Conservation (phyloP, 1,139 yeast species). For the Wickerhamomyces sp. region DNA sequence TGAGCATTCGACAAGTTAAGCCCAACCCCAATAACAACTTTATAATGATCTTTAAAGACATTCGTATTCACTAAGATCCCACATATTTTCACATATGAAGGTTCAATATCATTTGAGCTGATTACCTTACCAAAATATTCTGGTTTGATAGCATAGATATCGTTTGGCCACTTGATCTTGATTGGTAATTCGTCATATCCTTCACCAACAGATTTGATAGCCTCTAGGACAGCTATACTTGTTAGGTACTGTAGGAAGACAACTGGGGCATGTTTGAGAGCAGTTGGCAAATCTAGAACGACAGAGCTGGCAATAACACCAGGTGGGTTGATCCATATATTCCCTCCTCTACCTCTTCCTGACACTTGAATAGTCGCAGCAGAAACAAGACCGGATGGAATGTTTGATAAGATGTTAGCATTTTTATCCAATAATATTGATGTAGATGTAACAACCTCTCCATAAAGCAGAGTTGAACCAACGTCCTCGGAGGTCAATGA, state of each 20-base stretch:
- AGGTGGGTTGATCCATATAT: constrained; percentile 90
- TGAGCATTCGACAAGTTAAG: constrained; percentile 80
- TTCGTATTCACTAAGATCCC: constrained; percentile 86
- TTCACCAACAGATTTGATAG: constrained; percentile 58
- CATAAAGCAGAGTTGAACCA: constrained; percentile 68
- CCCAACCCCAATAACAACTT: constrained; percentile 79
- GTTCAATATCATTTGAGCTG: constrained; percentile 31
- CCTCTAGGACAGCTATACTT: constrained; percentile 78
- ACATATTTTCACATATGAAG: constrained; percentile 67
- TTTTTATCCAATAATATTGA: constrained; percentile 74
- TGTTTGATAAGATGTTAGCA: constrained; percentile 44
- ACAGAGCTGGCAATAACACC: constrained; percentile 87
- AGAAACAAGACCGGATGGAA: constrained; percentile 72
- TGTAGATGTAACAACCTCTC: constrained; percentile 90
- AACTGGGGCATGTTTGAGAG: constrained; percentile 37
- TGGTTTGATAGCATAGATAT: constrained; percentile 72
- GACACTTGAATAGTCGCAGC: constrained; percentile 66
- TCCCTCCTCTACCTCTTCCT: constrained; percentile 94
- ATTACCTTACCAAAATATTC: constrained; percentile 34
- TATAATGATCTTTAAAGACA: constrained; percentile 49
- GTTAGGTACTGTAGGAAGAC: constrained; percentile 86
- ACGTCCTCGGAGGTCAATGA: constrained; percentile 32
- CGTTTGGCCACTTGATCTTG: constrained; percentile 95
- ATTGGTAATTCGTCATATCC: constrained; percentile 76
- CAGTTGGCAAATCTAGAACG: constrained; percentile 54